Conservation (phyloP, 2,329 filamentous ascomycete genomes). For the Ceratocystis cubensis region DNA sequence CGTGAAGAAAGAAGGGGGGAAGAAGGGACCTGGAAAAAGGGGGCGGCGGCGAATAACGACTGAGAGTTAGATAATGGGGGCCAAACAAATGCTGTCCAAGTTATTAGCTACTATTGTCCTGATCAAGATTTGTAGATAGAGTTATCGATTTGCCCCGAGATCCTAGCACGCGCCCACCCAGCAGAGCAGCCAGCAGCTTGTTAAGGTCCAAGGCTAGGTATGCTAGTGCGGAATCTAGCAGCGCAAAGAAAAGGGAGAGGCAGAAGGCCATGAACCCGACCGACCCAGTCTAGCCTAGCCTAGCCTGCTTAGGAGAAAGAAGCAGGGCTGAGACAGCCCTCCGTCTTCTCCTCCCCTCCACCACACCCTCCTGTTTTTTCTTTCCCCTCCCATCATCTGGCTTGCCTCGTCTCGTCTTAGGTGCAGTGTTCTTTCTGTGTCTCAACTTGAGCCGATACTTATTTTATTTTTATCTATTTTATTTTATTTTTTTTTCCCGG, state of each 20-base stretch:
- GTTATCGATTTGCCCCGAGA: background rate
- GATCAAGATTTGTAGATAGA: constrained; percentile 2
- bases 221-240: background rate
- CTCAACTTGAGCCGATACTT: too few relatives aligned
- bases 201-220: background rate
- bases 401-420: too few relatives aligned
- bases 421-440: too few relatives aligned
- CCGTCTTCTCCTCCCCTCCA: too few relatives aligned
- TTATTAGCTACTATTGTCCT: background rate
- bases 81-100: background rate
- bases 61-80: background rate
- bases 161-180: background rate
- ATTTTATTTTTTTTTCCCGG: too few relatives aligned
- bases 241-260: background rate
- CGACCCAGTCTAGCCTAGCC: too few relatives aligned
- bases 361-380: too few relatives aligned
- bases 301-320: too few relatives aligned
- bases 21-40: background rate
- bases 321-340: too few relatives aligned
- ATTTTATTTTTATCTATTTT: too few relatives aligned
- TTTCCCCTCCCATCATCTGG: too few relatives aligned
- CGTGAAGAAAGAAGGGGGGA: background rate
- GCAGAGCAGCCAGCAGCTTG: background rate
- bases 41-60: background rate
- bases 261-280: background rate